phyloP scores from a whole-genome alignment of 2,329 filamentous ascomycete species.

The Xylariales sp. region DNA sequence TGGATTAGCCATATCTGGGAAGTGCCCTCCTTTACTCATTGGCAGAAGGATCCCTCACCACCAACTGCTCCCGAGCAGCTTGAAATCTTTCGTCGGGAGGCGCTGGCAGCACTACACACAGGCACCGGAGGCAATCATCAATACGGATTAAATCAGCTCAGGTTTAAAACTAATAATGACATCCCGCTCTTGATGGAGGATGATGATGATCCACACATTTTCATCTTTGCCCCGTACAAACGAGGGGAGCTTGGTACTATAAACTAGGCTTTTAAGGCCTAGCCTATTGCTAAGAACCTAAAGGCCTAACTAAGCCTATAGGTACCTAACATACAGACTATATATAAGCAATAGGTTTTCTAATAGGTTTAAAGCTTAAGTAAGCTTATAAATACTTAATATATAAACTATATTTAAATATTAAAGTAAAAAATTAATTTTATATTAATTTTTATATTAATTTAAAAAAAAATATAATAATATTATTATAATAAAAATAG shows the following conservation, averaged over 20 bases:
- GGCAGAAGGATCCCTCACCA: neutral
- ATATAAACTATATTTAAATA: too few relatives aligned
- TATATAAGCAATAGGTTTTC: too few relatives aligned
- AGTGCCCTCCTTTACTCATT: neutral
- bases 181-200: slow-evolving; percentile 1
- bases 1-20: slow-evolving; percentile 12
- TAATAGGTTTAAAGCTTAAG: too few relatives aligned
- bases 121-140: neutral
- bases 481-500: too few relatives aligned
- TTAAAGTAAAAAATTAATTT: too few relatives aligned
- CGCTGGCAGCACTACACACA: neutral
- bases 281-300: too few relatives aligned
- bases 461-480: too few relatives aligned
- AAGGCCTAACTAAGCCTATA: too few relatives aligned
- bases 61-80: slow-evolving; percentile 2
- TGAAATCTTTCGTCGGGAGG: slow-evolving; percentile 3
- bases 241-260: neutral
- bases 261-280: too few relatives aligned
- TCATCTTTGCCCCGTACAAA: slow-evolving; percentile 4
- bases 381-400: too few relatives aligned
- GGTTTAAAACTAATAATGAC: neutral
- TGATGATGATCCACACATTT: slow-evolving; percentile 6
- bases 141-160: neutral
- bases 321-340: too few relatives aligned
- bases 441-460: too few relatives aligned